A percentile compares a stretch with the other conserved stretches of the same genome.
phyloP scores from a whole-genome alignment of 768 basidiomycete genomes.

The Calocera viscosa region DNA sequence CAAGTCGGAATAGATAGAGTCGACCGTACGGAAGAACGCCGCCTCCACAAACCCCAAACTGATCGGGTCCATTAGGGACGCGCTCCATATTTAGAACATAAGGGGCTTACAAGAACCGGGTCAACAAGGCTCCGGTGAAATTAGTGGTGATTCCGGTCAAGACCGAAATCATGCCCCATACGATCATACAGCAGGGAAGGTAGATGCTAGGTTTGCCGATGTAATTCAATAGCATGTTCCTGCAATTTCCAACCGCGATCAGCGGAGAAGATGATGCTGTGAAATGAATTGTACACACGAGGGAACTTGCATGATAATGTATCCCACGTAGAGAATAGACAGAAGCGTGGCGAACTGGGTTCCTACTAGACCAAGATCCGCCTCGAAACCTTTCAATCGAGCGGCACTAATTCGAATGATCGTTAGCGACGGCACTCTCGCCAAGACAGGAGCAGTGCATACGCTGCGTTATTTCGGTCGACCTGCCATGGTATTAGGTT shows the following conservation, averaged over 20 bases:
- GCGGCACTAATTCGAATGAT: conserved; percentile 16
- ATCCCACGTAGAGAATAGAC: conserved; percentile 24
- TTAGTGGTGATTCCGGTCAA: conserved; percentile 37
- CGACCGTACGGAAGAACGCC: conserved; percentile 19
- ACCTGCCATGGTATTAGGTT: conserved; percentile 40
- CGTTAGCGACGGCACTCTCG: not conserved
- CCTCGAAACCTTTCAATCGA: conserved; percentile 20
- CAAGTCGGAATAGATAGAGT: no score
- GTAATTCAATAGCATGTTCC: conserved; percentile 25
- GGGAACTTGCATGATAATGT: conserved; percentile 17
- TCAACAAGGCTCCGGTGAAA: conserved; percentile 33
- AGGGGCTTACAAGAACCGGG: conserved; percentile 43
- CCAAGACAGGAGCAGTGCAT: conserved; percentile 19
- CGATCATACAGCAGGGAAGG: conserved; percentile 25
- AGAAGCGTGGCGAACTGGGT: conserved; percentile 15
- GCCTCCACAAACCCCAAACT: conserved; percentile 53
- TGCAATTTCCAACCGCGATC: not conserved
- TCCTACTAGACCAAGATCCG: conserved; percentile 22
- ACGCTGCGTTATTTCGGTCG: conserved; percentile 62
- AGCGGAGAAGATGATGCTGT: not conserved
- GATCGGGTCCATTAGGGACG: not conserved
- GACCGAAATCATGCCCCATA: conserved; percentile 49
- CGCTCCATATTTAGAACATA: not conserved
- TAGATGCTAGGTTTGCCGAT: conserved; percentile 25
- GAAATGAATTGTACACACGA: not conserved